Evolutionary conservation across 2,329 filamentous ascomycete species (phyloP).

Genomic region (Phialophora macrospora): DNA sequence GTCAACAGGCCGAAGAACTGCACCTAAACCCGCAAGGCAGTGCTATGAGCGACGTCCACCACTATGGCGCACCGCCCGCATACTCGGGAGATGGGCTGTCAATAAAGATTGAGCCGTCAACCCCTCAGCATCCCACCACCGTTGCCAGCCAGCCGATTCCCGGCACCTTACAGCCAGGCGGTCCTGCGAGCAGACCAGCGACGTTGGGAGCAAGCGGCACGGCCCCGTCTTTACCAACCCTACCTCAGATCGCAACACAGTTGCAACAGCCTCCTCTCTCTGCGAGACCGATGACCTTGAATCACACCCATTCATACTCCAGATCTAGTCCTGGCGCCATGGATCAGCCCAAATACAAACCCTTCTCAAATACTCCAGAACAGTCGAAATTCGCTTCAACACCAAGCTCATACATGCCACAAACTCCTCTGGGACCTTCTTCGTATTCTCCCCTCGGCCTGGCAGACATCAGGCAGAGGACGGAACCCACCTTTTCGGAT

Average conservation of each 20-base stretch:
- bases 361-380: conserved; percentile 66
- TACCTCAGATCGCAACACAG: conserved; percentile 56
- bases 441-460: conserved; percentile 89
- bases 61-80: conserved; percentile 58
- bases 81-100: conserved; percentile 56
- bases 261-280: conserved; percentile 57
- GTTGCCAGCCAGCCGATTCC: conserved; percentile 55
- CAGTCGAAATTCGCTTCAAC: conserved; percentile 64
- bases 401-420: conserved; percentile 53
- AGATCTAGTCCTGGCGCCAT: conserved; percentile 77
- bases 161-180: conserved; percentile 63
- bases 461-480: conserved; percentile 86
- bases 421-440: conserved; percentile 63
- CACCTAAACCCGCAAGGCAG: conserved; percentile 55
- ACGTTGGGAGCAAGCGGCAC: conserved; percentile 59
- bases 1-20: conserved; percentile 59
- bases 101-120: conserved; percentile 66
- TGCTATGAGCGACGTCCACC: conserved; percentile 51
- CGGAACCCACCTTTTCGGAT: conserved; percentile 80
- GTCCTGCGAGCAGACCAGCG: conserved; percentile 57
- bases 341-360: conserved; percentile 65
- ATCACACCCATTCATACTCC: conserved; percentile 75
- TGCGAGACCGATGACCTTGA: conserved; percentile 68
- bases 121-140: conserved; percentile 50
- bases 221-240: conserved; percentile 63